These are phyloP conservation scores for Antitrichia curtipendula DNA, from an alignment of 225 moss, liverwort and hornwort species.

Conservation along the genomic window DNA sequence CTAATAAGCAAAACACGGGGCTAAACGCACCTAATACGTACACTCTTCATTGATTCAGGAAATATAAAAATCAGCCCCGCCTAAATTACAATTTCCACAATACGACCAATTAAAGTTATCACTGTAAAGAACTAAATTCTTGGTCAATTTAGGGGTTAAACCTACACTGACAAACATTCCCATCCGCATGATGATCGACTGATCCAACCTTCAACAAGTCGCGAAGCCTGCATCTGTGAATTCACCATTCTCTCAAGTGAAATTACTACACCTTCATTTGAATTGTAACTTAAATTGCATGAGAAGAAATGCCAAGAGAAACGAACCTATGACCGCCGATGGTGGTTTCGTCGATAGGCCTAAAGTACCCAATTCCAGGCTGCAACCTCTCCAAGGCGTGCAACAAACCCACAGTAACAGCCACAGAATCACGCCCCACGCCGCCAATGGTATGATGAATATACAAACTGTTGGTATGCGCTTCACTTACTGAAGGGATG, in stretches of 20 bases:
- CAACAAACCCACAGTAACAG: constrained; percentile 65
- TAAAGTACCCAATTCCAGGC: constrained; percentile 77
- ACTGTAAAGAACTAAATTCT: not conserved
- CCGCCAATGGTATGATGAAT: constrained; percentile 76
- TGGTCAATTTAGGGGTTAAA: not conserved
- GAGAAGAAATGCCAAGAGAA: not conserved
- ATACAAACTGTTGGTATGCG: constrained; percentile 56
- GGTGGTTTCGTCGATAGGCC: constrained; percentile 78
- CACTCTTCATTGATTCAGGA: not conserved
- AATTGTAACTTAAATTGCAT: not conserved
- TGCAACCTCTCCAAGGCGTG: constrained; percentile 67
- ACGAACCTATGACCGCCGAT: constrained; percentile 62
- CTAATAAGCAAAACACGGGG: not conserved
- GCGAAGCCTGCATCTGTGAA: not conserved
- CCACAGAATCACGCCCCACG: constrained; percentile 53
- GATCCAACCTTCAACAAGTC: not conserved
- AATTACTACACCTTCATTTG: not conserved
- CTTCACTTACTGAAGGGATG: constrained; percentile 8
- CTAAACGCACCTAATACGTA: not conserved
- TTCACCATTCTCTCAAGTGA: not conserved
- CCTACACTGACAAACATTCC: not conserved
- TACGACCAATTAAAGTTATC: not conserved
- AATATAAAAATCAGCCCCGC: not conserved
- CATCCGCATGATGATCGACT: not conserved
- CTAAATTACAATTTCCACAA: not conserved